These are phyloP conservation scores for Neocatenulostroma microsporum DNA, from an alignment of 2,329 filamentous ascomycete species.

Conservation along the genomic window DNA sequence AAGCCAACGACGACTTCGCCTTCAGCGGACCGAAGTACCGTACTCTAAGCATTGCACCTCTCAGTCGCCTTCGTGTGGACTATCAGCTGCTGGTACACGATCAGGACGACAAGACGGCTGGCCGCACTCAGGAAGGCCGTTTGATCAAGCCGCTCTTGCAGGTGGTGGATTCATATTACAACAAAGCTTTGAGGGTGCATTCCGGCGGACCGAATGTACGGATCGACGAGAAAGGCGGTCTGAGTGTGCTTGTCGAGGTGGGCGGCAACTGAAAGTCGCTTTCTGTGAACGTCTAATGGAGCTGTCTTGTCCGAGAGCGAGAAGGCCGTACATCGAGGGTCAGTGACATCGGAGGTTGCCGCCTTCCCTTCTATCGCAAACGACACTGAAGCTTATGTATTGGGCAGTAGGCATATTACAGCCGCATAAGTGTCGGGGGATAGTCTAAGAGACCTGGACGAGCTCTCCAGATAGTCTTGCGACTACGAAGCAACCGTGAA, in stretches of 20 bases:
- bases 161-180: constrained; percentile 85
- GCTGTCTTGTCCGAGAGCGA: no score
- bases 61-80: constrained; percentile 64
- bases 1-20: constrained; percentile 83
- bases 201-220: constrained; percentile 68
- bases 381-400: no score
- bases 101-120: constrained; percentile 22
- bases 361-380: no score
- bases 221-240: constrained; percentile 46
- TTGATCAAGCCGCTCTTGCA: constrained; percentile 69
- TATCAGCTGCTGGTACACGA: constrained; percentile 65
- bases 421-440: no score
- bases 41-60: constrained; percentile 70
- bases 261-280: neutral
- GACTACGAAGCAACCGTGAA: no score
- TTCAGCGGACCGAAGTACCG: constrained; percentile 83
- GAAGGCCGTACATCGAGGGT: no score
- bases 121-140: constrained; percentile 36
- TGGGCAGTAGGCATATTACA: no score
- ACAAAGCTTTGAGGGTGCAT: constrained; percentile 75
- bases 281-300: no score
- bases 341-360: no score
- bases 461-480: no score
- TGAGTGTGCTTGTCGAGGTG: constrained; percentile 32
- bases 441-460: no score